Evolutionary conservation across 176 grass and related monocot genomes (phyloP).

Genomic region (Pontederia paniculata): DNA sequence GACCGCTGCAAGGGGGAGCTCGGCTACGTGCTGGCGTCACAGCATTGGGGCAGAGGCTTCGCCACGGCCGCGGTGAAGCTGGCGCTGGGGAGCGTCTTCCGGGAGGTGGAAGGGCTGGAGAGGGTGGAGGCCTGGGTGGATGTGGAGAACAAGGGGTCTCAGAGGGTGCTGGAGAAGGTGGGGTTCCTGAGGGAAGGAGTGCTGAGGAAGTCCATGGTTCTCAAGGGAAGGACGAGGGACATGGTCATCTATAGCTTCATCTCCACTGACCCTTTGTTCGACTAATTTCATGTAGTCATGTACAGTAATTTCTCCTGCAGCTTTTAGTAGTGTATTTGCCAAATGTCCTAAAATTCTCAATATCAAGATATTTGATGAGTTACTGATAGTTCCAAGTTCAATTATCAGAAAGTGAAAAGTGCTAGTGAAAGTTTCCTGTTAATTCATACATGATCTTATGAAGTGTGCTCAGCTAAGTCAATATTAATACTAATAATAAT

Average conservation of each 20-base stretch:
- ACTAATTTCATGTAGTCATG: too few species aligned
- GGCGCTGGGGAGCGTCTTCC: slow-evolving; percentile 21
- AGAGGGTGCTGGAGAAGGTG: slow-evolving; percentile 78
- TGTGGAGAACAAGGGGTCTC: slow-evolving; percentile 43
- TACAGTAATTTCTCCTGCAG: too few species aligned
- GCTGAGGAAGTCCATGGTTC: slow-evolving; percentile 28
- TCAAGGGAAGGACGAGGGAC: slow-evolving; percentile 31
- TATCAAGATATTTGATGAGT: too few species aligned
- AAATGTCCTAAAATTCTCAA: too few species aligned
- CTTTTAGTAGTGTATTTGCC: too few species aligned
- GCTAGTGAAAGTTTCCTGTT: too few species aligned
- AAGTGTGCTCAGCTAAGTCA: too few species aligned
- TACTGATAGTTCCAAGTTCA: too few species aligned
- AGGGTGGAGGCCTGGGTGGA: slow-evolving; percentile 67
- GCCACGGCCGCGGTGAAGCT: slow-evolving; percentile 46
- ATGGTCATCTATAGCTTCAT: slow-evolving; percentile 55
- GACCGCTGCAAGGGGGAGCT: slow-evolving; percentile 43
- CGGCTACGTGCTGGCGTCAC: slow-evolving; percentile 51
- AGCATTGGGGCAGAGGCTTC: slow-evolving; percentile 55
- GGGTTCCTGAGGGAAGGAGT: slow-evolving; percentile 68
- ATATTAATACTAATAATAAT: too few species aligned
- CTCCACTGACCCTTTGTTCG: slow-evolving; percentile 22
- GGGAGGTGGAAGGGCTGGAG: slow-evolving; percentile 36
- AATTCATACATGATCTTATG: too few species aligned
- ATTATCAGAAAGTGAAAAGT: too few species aligned